Evolutionary conservation across 108 stramenopile species (phyloP).

Genomic region (Cyclotella sp.): DNA sequence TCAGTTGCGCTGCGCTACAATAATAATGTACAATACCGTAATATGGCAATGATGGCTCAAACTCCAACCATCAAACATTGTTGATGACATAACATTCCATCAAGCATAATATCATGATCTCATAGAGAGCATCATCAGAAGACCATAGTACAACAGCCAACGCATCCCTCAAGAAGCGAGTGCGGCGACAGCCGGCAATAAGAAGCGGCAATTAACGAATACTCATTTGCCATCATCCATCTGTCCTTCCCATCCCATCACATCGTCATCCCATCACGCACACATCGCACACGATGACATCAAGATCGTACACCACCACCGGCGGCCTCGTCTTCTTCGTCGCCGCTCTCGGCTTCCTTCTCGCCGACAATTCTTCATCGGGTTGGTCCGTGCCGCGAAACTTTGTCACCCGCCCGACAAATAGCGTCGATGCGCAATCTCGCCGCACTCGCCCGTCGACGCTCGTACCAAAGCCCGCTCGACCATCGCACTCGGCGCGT

Average conservation of each 20-base stretch:
- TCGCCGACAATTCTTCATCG: neutral
- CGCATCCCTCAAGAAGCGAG: too few species aligned
- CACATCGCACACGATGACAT: neutral
- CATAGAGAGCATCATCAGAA: too few species aligned
- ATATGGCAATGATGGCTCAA: neutral
- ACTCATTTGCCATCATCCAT: too few species aligned
- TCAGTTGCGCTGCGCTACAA: too few species aligned
- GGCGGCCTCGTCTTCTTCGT: conserved; percentile 22
- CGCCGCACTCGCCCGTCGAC: neutral
- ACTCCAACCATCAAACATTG: too few species aligned
- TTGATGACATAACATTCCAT: too few species aligned
- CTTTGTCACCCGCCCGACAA: too few species aligned
- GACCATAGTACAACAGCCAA: too few species aligned
- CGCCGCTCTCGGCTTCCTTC: conserved; percentile 5
- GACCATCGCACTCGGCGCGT: neutral
- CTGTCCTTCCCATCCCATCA: neutral
- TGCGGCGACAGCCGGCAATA: too few species aligned
- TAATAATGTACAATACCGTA: too few species aligned
- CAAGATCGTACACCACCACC: neutral
- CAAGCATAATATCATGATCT: too few species aligned
- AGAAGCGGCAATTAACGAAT: too few species aligned
- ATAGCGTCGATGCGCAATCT: neutral
- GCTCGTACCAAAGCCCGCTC: neutral
- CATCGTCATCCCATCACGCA: neutral
- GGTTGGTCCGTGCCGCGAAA: neutral